Evolutionary conservation across 1,284 basidiomycete genomes (phyloP), one percentile per base, ranked within the genome.

Genomic region (Caloboletus firmus): DNA sequence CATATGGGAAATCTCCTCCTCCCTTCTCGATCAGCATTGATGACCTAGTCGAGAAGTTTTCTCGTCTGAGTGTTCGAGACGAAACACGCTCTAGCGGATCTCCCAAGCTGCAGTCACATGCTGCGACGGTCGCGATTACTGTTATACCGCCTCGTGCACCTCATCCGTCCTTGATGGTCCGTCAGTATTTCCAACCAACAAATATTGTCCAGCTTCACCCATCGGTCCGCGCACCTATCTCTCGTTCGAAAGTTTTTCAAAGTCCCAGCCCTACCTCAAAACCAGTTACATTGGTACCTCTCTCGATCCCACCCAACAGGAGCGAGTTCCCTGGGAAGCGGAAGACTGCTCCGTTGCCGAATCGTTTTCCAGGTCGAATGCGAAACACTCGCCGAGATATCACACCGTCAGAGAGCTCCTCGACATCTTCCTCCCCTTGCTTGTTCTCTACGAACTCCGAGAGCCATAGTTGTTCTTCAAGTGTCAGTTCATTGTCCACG

Each of bases 71-170:
- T 32, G 53, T 66, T 5, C 51, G 66, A 24, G 44, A 48, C 24
- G 28, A 24, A n/a, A 31, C 44, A 7, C 28, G 20, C 5, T 31
- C 12, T 4, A 31, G 4, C 5, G 52, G 37, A 26, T 9, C 48
- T 36, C 18, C 11, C 7, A 36, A 30, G 18, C 11, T 20, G 9
- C 45, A 26, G 15, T 53, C 64, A 0, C 24, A 51, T 15, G 58
- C 55, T 13, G 59, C 65, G 0, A 62, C 59, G 1, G 34, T 13
- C 11, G 64, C 66, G 3, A 55, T 64, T 12, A 68, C 66, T 17
- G 47, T 66, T 8, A 26, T 53, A 57, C 63, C 53, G 0, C 35
- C 55, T 18, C 39, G 26, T 28, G 65, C 65, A 26, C 63, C 62
- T 12, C 62, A 67, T 18, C 58, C 65, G 5, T 59, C 65, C 2